phyloP scores from a whole-genome alignment of 2,329 filamentous ascomycete species.

The Chrysosporium keratinophilum region DNA sequence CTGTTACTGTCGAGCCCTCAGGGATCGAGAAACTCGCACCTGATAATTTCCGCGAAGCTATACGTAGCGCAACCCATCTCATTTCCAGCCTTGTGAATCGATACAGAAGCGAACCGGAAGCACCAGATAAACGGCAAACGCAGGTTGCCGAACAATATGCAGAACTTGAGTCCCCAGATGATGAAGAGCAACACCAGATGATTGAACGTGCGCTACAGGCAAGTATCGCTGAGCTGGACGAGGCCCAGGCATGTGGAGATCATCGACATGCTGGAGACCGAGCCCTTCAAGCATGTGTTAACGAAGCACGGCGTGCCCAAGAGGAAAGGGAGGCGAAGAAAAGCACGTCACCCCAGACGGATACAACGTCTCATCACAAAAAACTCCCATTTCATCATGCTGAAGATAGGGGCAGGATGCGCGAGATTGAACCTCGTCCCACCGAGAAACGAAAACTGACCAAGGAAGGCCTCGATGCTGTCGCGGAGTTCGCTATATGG shows the following conservation, averaged over 20 bases:
- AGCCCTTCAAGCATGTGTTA: conserved; percentile 43
- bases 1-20: neutral
- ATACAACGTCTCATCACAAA: neutral
- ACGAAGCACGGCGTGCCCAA: conserved; percentile 31
- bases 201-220: conserved; percentile 66
- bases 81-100: conserved; percentile 5
- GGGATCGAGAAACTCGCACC: conserved; percentile 10
- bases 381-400: conserved; percentile 16
- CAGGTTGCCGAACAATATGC: neutral
- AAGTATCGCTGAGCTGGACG: conserved; percentile 52
- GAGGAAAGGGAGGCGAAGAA: conserved; percentile 6
- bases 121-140: conserved; percentile 7
- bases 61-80: conserved; percentile 10
- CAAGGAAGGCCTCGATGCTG: conserved; percentile 58
- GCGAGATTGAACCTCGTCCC: neutral
- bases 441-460: conserved; percentile 36
- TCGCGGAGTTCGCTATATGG: conserved; percentile 67
- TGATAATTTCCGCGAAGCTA: conserved; percentile 7
- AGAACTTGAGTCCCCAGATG: conserved; percentile 34
- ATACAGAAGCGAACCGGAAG: conserved; percentile 8
- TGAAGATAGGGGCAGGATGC: conserved; percentile 20
- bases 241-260: conserved; percentile 28
- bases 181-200: conserved; percentile 57
- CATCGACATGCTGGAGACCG: conserved; percentile 40
- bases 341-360: neutral